Evolutionary conservation across 345 rosid genomes (phyloP), one percentile per base, ranked within the genome.

Genomic region (Cochlearia excelsa): DNA sequence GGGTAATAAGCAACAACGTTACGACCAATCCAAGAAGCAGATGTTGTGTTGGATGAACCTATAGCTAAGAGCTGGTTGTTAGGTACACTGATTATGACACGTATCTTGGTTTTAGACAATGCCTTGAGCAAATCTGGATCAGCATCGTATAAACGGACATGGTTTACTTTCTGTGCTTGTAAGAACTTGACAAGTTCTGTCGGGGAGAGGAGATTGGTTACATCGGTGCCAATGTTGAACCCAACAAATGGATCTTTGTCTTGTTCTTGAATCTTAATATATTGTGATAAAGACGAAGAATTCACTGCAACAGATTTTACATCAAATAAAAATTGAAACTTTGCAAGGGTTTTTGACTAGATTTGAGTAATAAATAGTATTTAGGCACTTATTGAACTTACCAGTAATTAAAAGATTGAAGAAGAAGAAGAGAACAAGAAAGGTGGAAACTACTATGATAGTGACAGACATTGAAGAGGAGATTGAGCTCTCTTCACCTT

Each of bases 31-130:
- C 97, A 93, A 0, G 90, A 70, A 5, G 97, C 97, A 6, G 99
- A 92, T 0, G 99, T 87, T 42, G 83, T 57, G 61, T 87, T 93
- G 3, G 97, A 87, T 26, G 97, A 81, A 4, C 99, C 99, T 54
- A 93, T 84, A 2, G 95, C 99, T 40, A 89, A 87, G 52, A 93
- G 82, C 80, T 93, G 97, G 46, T 93, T 89, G 71, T 93, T 93
- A 4, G 99, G 99, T 16, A 93, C 94, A 11, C 94, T 83, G 67
- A 87, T 72, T 26, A 89, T 80, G 68, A 89, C 96, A 56, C 82
- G 80, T 71, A 93, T 89, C 86, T 89, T 87, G 68, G 99, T 87
- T 69, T 79, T 84, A 1, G 97, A 72, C 69, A 93, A 70, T 28
- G 97, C 84, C 49, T 77, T 82, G 58, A 93, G 95, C 28, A 87